Evolutionary conservation across 1,284 basidiomycete species (phyloP).

Genomic region (Cryptococcus hybrid): DNA sequence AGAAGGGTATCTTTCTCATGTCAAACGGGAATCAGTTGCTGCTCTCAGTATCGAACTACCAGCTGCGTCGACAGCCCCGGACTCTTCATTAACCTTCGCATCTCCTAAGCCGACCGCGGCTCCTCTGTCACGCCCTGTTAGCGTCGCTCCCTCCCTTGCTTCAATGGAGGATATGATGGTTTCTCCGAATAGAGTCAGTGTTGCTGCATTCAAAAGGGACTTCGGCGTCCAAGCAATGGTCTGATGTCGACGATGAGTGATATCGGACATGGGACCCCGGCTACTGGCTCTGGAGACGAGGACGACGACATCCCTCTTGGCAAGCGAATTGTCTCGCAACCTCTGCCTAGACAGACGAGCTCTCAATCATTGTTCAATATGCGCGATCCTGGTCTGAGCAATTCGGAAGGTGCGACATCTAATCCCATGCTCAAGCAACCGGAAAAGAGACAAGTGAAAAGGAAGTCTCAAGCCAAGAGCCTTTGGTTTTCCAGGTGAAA

Average conservation of each 20-base stretch:
- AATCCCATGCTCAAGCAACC: constrained; percentile 1
- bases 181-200: constrained; percentile 27
- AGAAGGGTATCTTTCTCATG: constrained; percentile 20
- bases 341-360: constrained; percentile 4
- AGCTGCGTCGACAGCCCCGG: background rate
- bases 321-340: constrained; percentile 8
- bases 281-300: constrained; percentile 17
- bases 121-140: constrained; percentile 29
- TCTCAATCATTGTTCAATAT: constrained; percentile 9
- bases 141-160: constrained; percentile 26
- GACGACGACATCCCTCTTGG: constrained; percentile 44
- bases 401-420: background rate
- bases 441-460: background rate
- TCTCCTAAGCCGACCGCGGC: background rate
- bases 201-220: constrained; percentile 39
- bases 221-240: constrained; percentile 34
- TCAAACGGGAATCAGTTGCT: constrained; percentile 13
- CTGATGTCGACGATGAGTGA: constrained; percentile 13
- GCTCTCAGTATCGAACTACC: constrained; percentile 3
- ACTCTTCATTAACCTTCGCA: background rate
- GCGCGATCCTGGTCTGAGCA: background rate
- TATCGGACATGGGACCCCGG: constrained; percentile 6
- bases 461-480: background rate
- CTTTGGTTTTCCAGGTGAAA: constrained; percentile 10
- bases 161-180: constrained; percentile 23